phyloP scores from a whole-genome alignment of 768 basidiomycete genomes.

The Lyophyllum semitale region DNA sequence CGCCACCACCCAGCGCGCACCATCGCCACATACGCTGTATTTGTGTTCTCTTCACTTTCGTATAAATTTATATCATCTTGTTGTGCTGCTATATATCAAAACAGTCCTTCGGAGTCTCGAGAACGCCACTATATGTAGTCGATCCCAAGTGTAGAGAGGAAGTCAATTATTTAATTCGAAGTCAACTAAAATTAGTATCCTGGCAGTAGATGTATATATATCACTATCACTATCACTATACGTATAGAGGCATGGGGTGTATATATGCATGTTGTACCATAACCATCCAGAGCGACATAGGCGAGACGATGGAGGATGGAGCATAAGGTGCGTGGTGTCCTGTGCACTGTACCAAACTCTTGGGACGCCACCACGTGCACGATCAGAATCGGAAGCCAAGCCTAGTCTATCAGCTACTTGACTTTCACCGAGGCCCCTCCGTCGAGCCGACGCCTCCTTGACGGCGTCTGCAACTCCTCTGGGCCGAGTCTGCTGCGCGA shows the following conservation, averaged over 20 bases:
- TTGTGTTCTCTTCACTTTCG: constrained; percentile 9
- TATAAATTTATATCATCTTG: constrained; percentile 7
- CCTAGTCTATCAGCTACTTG: constrained; percentile 34
- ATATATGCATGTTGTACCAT: constrained; percentile 1
- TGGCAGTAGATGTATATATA: neutral
- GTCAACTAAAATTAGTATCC: neutral
- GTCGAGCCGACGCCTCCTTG: constrained; percentile 57
- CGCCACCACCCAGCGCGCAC: neutral
- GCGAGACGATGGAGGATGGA: neutral
- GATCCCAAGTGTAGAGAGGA: too few species aligned
- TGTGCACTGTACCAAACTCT: neutral
- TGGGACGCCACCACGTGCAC: neutral
- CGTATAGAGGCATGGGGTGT: neutral
- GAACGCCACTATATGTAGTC: too few species aligned
- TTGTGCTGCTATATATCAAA: constrained; percentile 2
- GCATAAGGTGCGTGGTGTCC: neutral
- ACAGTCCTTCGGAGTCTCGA: neutral
- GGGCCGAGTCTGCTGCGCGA: constrained; percentile 32
- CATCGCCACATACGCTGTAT: constrained; percentile 3
- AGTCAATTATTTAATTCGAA: too few species aligned
- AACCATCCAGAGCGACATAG: neutral
- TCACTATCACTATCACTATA: too few species aligned
- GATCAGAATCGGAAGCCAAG: neutral
- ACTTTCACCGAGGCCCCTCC: constrained; percentile 56
- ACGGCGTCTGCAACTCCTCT: constrained; percentile 43